Conservation (phyloP, 2,329 filamentous ascomycete genomes). For the Stylonectria norvegica region DNA sequence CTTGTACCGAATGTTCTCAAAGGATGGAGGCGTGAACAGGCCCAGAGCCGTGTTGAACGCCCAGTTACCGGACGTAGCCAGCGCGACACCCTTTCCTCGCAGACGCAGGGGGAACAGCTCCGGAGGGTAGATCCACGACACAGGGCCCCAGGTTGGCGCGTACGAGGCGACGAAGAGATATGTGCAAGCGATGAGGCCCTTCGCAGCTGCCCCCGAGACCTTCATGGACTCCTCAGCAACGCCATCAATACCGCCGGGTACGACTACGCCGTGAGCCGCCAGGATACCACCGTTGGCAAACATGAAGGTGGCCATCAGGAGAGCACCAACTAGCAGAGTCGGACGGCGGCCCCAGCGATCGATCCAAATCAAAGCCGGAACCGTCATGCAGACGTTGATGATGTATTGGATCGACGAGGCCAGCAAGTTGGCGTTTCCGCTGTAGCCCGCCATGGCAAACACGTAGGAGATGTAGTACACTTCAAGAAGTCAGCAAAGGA, state of each 20-base stretch:
- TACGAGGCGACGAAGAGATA: conserved; percentile 59
- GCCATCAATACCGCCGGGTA: conserved; percentile 43
- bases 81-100: conserved; percentile 50
- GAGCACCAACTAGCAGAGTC: conserved; percentile 61
- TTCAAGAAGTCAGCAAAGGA: too few relatives aligned
- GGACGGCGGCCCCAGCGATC: conserved; percentile 73
- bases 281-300: conserved; percentile 53
- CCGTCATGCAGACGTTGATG: conserved; percentile 77
- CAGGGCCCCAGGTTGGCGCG: conserved; percentile 45
- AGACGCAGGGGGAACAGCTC: conserved; percentile 49
- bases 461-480: conserved; percentile 60
- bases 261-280: conserved; percentile 41
- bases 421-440: conserved; percentile 48
- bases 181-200: conserved; percentile 63
- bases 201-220: conserved; percentile 42
- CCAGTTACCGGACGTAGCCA: conserved; percentile 46
- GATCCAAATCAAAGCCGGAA: conserved; percentile 71
- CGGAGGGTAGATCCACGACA: conserved; percentile 55
- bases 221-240: conserved; percentile 50
- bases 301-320: conserved; percentile 63
- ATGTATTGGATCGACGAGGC: conserved; percentile 59
- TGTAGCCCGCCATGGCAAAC: conserved; percentile 39
- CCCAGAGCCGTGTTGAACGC: conserved; percentile 39
- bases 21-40: conserved; percentile 5
- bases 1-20: conserved; percentile 21